Evolutionary conservation across 805 yeast species (phyloP).

Genomic region (Lachancea nothofagi): DNA sequence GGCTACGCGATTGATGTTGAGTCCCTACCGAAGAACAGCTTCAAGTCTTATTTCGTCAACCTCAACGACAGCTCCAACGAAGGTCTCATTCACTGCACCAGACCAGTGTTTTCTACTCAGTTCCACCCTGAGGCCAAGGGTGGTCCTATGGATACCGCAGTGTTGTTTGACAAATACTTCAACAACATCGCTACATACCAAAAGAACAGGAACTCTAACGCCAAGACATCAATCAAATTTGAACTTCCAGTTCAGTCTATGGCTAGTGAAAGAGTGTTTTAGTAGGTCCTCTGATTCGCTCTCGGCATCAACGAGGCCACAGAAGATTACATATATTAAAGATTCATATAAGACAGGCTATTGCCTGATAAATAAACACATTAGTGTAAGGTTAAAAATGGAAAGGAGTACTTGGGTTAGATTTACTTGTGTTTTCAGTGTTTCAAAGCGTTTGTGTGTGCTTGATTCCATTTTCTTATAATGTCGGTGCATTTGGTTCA

Average conservation of each 20-base stretch:
- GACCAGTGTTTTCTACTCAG: conserved; percentile 93
- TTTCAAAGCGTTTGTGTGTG: neutral
- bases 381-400: neutral
- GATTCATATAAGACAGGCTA: neutral
- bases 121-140: conserved; percentile 99
- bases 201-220: conserved; percentile 29
- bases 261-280: conserved; percentile 32
- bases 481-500: neutral
- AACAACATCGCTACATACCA: conserved; percentile 57
- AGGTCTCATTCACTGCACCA: conserved; percentile 85
- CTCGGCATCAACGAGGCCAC: too few species aligned
- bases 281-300: neutral
- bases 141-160: conserved; percentile 92
- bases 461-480: neutral
- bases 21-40: conserved; percentile 62
- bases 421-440: neutral
- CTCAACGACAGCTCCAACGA: conserved; percentile 94
- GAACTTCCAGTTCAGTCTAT: conserved; percentile 20
- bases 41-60: conserved; percentile 85
- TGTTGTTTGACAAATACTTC: conserved; percentile 86
- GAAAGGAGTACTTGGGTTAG: neutral
- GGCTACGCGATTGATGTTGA: conserved; percentile 92
- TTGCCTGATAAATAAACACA: neutral
- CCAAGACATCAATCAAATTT: conserved; percentile 13
- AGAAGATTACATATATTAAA: too few species aligned